Conservation (phyloP, 208 protist genomes). For the Trypanosoma brucei region DNA sequence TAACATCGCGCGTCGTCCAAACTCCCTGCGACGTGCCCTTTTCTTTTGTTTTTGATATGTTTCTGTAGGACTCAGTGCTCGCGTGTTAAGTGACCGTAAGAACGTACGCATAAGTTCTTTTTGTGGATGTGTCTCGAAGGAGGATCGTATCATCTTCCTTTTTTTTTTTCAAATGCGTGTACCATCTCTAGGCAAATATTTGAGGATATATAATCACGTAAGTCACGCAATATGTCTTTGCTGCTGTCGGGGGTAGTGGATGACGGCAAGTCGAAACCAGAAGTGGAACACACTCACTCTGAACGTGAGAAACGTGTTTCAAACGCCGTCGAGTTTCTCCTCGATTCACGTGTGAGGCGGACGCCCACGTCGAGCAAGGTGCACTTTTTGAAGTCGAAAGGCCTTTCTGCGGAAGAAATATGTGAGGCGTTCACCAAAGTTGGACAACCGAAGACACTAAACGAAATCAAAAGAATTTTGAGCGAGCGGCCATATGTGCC, state of each 20-base stretch:
- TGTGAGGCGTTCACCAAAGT: slow-evolving; percentile 50
- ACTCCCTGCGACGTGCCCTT: not conserved
- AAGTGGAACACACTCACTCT: not conserved
- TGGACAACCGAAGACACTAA: slow-evolving; percentile 38
- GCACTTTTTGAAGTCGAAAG: slow-evolving; percentile 72
- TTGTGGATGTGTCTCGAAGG: slow-evolving; percentile 2
- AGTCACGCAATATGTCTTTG: slow-evolving; percentile 2
- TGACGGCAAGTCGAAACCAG: not conserved
- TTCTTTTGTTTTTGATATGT: slow-evolving; percentile 23
- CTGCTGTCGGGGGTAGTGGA: not conserved
- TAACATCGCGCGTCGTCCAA: not conserved
- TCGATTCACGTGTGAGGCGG: slow-evolving; percentile 46
- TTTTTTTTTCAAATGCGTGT: slow-evolving; percentile 10
- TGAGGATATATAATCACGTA: not conserved
- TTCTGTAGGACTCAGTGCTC: not conserved
- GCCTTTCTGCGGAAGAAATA: slow-evolving; percentile 61
- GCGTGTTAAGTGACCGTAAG: not conserved
- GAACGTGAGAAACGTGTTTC: slow-evolving; percentile 12
- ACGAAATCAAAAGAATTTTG: slow-evolving; percentile 40
- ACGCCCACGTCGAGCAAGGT: slow-evolving; percentile 61
- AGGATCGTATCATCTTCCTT: slow-evolving; percentile 1
- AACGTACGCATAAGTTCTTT: not conserved
- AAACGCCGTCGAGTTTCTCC: slow-evolving; percentile 58
- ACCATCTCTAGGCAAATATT: not conserved
- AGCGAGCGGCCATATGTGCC: not conserved